Conservation (phyloP, 2,329 filamentous ascomycete species). For the Alternaria solani region DNA sequence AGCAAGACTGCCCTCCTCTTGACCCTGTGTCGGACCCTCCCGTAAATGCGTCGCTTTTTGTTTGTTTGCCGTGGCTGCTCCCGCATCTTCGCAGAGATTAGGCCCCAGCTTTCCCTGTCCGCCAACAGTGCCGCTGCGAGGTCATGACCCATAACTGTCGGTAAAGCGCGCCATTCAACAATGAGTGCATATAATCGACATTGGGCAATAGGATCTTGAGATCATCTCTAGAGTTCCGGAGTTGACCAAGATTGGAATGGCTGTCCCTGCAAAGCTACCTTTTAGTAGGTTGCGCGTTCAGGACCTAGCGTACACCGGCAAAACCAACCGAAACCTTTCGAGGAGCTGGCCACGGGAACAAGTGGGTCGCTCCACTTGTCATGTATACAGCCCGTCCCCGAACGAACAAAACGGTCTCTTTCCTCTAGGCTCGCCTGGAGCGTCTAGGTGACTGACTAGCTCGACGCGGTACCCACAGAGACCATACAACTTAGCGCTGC, state of each 20-base stretch:
- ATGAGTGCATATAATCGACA: background rate
- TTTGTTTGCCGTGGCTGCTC: slow-evolving; percentile 17
- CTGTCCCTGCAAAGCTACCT: slow-evolving; percentile 2
- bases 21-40: slow-evolving; percentile 14
- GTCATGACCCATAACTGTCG: background rate
- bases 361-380: slow-evolving; percentile 1
- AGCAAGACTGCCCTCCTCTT: slow-evolving; percentile 16
- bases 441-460: slow-evolving; percentile 13
- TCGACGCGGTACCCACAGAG: slow-evolving; percentile 13
- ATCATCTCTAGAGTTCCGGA: background rate
- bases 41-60: slow-evolving; percentile 26
- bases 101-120: slow-evolving; percentile 1
- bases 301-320: slow-evolving; percentile 4
- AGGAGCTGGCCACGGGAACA: slow-evolving; percentile 1
- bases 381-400: background rate
- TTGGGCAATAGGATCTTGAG: background rate
- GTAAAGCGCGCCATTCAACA: background rate
- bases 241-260: background rate
- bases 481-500: slow-evolving; percentile 3
- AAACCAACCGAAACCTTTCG: slow-evolving; percentile 9
- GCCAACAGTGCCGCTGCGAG: background rate
- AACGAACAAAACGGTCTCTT: slow-evolving; percentile 14
- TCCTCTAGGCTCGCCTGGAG: slow-evolving; percentile 15
- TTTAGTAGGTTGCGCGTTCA: background rate
- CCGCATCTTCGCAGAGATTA: slow-evolving; percentile 24